A percentile compares a stretch with the other conserved stretches of the same genome.
phyloP scores from a whole-genome alignment of 2,329 filamentous ascomycete species.

The Helotiales sp. region DNA sequence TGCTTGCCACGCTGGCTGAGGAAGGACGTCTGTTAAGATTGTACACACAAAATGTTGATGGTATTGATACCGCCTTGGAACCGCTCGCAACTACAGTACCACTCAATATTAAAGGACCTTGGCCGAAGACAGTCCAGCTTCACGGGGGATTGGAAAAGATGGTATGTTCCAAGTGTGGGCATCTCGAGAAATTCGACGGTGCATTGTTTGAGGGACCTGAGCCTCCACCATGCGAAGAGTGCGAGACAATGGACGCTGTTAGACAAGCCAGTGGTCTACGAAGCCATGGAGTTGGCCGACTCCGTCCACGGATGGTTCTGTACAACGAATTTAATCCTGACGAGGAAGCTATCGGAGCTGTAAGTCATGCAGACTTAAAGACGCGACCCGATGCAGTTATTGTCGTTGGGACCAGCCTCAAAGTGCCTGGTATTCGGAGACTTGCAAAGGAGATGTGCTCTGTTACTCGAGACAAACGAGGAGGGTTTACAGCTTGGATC shows the following conservation, averaged over 20 bases:
- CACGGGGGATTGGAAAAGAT: slow-evolving; percentile 94
- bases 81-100: slow-evolving; percentile 81
- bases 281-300: slow-evolving; percentile 86
- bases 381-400: slow-evolving; percentile 86
- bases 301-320: slow-evolving; percentile 90
- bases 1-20: slow-evolving; percentile 84
- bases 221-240: slow-evolving; percentile 76
- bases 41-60: slow-evolving; percentile 97
- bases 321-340: slow-evolving; percentile 98
- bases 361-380: slow-evolving; percentile 82
- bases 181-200: slow-evolving; percentile 73
- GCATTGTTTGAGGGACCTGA: slow-evolving; percentile 81
- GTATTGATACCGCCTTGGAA: slow-evolving; percentile 81
- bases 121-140: slow-evolving; percentile 90
- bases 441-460: slow-evolving; percentile 90
- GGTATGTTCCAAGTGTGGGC: slow-evolving; percentile 91
- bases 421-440: slow-evolving; percentile 87
- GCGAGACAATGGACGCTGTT: slow-evolving; percentile 71
- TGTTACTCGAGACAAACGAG: slow-evolving; percentile 76
- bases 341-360: slow-evolving; percentile 91
- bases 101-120: slow-evolving; percentile 79
- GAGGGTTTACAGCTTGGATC: slow-evolving; percentile 91
- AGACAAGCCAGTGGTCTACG: slow-evolving; percentile 81
- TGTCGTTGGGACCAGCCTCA: slow-evolving; percentile 92
- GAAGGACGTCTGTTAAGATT: slow-evolving; percentile 86